phyloP scores from a whole-genome alignment of 176 grass and related monocot species.

The Phragmites australis region DNA sequence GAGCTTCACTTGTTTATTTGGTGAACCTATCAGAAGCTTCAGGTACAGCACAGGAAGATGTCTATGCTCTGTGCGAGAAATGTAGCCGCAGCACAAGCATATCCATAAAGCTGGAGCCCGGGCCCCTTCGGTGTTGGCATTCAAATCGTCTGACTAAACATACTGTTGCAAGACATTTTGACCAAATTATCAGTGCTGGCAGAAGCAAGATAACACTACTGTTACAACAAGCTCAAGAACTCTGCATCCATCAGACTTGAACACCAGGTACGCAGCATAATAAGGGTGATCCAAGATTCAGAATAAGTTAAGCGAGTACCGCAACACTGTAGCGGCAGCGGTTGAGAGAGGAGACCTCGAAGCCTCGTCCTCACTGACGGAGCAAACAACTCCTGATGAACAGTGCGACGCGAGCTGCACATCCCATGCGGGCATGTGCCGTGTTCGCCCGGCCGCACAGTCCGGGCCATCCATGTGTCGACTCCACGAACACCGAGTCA shows the following conservation, averaged over 20 bases:
- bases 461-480: constrained; percentile 31
- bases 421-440: constrained; percentile 28
- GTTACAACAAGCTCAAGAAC: not conserved
- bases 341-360: not conserved
- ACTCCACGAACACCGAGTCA: constrained; percentile 37
- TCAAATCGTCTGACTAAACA: not conserved
- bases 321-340: constrained; percentile 12
- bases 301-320: not conserved
- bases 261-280: not conserved
- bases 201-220: not conserved
- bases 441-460: constrained; percentile 38
- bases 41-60: not conserved
- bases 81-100: constrained; percentile 22
- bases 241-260: not conserved
- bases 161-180: not conserved
- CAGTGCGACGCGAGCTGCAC: constrained; percentile 32
- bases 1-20: constrained; percentile 23
- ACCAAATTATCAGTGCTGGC: not conserved
- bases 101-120: constrained; percentile 18
- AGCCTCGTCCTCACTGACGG: not conserved
- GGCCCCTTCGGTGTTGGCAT: not conserved
- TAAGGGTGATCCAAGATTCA: not conserved
- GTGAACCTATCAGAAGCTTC: constrained; percentile 6
- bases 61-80: constrained; percentile 34
- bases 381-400: not conserved